Percentiles rank a stretch among this genome's conserved stretches.
Evolutionary conservation across 2,329 filamentous ascomycete genomes (phyloP).

Genomic region (Neofusicoccum parvum): DNA sequence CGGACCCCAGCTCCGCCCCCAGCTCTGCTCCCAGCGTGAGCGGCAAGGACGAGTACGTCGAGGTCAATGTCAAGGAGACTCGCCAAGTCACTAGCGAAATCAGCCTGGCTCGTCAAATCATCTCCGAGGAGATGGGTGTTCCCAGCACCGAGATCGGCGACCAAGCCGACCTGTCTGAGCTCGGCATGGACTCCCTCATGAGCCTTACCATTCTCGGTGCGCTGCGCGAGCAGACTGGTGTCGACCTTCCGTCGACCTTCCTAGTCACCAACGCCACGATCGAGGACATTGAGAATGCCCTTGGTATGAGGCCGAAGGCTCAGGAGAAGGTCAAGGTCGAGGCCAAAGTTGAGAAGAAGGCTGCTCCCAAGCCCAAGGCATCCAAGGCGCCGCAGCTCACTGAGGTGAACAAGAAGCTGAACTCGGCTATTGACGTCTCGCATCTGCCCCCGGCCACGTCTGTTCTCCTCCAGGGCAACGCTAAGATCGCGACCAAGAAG

Average conservation of each 20-base stretch:
- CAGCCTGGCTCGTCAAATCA: slow-evolving; percentile 51
- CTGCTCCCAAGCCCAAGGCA: slow-evolving; percentile 26
- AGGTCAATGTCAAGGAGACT: slow-evolving; percentile 36
- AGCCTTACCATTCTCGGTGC: slow-evolving; percentile 54
- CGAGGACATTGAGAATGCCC: slow-evolving; percentile 65
- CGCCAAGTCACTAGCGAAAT: slow-evolving; percentile 40
- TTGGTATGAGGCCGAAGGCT: slow-evolving; percentile 57
- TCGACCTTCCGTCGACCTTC: slow-evolving; percentile 56
- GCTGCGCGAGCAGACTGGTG: slow-evolving; percentile 53
- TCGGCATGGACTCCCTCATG: slow-evolving; percentile 59
- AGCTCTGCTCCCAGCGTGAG: slow-evolving; percentile 44
- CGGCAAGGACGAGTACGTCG: slow-evolving; percentile 42
- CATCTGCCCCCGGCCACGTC: slow-evolving; percentile 53
- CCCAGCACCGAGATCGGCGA: slow-evolving; percentile 58
- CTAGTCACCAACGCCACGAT: slow-evolving; percentile 64
- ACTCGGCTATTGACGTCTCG: slow-evolving; percentile 43
- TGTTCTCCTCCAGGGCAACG: slow-evolving; percentile 60
- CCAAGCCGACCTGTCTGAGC: slow-evolving; percentile 62
- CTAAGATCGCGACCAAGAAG: slow-evolving; percentile 58
- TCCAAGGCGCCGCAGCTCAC: slow-evolving; percentile 42
- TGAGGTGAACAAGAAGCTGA: slow-evolving; percentile 52
- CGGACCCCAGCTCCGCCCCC: slow-evolving; percentile 52
- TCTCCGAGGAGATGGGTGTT: slow-evolving; percentile 65
- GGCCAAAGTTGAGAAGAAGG: slow-evolving; percentile 35
- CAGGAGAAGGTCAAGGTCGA: slow-evolving; percentile 34